Evolutionary conservation across 371 early-diverging fungal genomes (phyloP).

Genomic region (Quaeritorhiza haematococci): DNA sequence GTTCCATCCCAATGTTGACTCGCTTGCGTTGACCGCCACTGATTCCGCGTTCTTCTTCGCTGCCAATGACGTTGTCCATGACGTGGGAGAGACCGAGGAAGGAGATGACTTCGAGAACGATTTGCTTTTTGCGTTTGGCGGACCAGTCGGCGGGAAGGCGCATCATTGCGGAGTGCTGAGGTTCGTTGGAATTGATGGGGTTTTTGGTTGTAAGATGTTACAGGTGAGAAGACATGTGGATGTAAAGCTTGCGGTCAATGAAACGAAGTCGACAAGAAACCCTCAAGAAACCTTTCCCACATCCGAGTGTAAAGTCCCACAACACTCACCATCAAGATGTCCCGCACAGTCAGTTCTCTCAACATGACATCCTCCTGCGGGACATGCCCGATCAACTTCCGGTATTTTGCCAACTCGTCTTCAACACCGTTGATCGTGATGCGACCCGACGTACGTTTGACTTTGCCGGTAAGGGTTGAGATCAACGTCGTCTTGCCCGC

Average conservation of each 20-base stretch:
- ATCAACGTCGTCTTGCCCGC: constrained; percentile 34
- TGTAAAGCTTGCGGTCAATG: too few species aligned
- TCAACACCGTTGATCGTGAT: constrained; percentile 59
- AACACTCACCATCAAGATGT: not conserved
- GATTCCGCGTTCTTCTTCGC: constrained; percentile 85
- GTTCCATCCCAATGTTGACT: constrained; percentile 81
- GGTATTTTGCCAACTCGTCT: constrained; percentile 51
- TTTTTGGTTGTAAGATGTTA: too few species aligned
- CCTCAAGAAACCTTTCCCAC: too few species aligned
- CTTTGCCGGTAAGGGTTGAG: constrained; percentile 47
- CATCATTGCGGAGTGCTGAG: constrained; percentile 61
- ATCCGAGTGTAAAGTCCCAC: too few species aligned
- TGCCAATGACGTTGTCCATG: constrained; percentile 63
- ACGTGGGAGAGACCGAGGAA: constrained; percentile 60
- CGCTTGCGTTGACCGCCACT: constrained; percentile 89
- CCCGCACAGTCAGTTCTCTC: not conserved
- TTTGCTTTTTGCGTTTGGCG: constrained; percentile 41
- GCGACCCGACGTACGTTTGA: constrained; percentile 42
- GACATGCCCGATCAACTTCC: constrained; percentile 58
- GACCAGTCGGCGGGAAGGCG: constrained; percentile 53
- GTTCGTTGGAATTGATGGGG: constrained; percentile 45
- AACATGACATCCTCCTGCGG: constrained; percentile 9
- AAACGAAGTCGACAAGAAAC: too few species aligned
- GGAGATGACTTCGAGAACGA: constrained; percentile 44
- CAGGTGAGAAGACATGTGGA: too few species aligned